These are phyloP conservation scores for Tuber indicum DNA, from an alignment of 495 filamentous ascomycete genomes.

Conservation along the genomic window DNA sequence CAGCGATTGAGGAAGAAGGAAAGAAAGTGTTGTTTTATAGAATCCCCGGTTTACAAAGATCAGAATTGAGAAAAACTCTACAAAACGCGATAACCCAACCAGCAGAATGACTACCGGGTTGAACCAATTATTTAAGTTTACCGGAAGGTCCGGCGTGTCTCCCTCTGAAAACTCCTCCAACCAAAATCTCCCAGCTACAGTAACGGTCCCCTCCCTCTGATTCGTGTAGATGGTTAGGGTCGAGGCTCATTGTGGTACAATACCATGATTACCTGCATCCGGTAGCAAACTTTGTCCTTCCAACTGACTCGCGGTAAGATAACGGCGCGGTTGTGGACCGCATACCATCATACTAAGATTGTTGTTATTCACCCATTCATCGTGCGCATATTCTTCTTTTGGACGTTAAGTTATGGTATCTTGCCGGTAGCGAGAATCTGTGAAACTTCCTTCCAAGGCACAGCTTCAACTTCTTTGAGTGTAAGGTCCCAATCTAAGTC, in stretches of 20 bases:
- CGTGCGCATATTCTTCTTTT: background rate
- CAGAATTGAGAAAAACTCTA: background rate
- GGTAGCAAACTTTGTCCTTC: background rate
- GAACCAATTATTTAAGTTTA: background rate
- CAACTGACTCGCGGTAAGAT: background rate
- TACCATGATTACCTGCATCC: background rate
- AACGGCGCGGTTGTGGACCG: background rate
- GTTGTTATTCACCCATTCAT: background rate
- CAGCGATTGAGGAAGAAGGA: background rate
- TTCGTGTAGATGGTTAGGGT: background rate
- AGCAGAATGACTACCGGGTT: background rate
- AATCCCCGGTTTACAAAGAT: background rate
- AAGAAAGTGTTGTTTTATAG: background rate
- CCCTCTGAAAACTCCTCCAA: background rate
- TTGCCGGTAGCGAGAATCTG: background rate
- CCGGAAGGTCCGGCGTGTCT: background rate
- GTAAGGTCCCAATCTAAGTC: background rate
- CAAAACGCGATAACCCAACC: background rate
- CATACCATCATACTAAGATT: background rate
- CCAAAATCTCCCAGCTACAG: background rate
- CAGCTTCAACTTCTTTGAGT: background rate
- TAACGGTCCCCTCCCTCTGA: background rate
- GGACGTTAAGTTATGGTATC: background rate
- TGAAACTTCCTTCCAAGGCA: background rate
- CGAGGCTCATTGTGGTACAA: background rate